Evolutionary conservation across 1,284 basidiomycete genomes (phyloP).

Genomic region (Anthracocystis walkeri): DNA sequence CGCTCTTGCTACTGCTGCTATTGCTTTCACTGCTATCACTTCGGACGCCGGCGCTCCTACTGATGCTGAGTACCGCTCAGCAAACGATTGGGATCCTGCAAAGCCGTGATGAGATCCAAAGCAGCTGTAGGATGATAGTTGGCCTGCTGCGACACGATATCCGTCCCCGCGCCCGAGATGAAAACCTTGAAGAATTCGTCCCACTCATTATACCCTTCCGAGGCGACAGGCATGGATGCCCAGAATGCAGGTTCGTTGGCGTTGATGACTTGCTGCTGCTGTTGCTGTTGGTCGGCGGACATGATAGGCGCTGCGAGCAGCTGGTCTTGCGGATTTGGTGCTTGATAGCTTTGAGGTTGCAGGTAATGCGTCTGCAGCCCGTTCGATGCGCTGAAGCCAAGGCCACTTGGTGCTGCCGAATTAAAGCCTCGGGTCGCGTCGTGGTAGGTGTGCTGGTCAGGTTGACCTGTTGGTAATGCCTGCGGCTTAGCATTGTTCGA

Average conservation of each 20-base stretch:
- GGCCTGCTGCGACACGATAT: constrained; percentile 5
- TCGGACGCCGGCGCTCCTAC: not conserved
- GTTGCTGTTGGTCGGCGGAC: constrained; percentile 8
- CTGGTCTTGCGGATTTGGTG: constrained; percentile 1
- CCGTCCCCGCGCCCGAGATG: constrained; percentile 13
- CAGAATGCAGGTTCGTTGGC: constrained; percentile 42
- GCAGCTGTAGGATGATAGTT: constrained; percentile 40
- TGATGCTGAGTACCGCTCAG: constrained; percentile 18
- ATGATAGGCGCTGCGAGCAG: constrained; percentile 7
- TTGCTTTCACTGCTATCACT: constrained; percentile 6
- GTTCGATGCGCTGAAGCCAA: not conserved
- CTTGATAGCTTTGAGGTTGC: not conserved
- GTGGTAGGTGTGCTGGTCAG: not conserved
- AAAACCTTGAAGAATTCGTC: constrained; percentile 42
- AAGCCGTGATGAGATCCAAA: constrained; percentile 40
- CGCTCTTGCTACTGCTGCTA: not conserved
- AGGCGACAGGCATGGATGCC: constrained; percentile 46
- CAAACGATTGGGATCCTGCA: constrained; percentile 47
- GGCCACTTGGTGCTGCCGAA: not conserved
- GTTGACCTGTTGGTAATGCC: not conserved
- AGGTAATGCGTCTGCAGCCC: constrained; percentile 9
- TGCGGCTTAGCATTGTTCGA: not conserved
- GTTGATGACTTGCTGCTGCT: constrained; percentile 26
- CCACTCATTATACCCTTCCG: constrained; percentile 40
- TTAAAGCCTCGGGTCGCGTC: not conserved